phyloP scores from a whole-genome alignment of 1,139 yeast genomes.

The Pichia sp. region DNA sequence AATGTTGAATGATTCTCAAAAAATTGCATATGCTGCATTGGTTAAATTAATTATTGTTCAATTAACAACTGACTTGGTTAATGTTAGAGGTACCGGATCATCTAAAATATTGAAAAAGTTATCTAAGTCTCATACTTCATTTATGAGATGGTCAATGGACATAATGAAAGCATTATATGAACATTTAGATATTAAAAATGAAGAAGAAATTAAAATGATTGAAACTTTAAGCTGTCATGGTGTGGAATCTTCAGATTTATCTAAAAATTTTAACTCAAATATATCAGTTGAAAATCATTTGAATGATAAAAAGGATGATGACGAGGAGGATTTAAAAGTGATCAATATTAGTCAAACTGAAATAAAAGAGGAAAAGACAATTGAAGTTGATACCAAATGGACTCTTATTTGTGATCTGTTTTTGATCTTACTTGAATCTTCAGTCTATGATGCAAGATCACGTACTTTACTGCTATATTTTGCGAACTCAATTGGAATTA shows the following conservation, averaged over 20 bases:
- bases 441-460: slow-evolving; percentile 85
- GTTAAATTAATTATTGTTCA: slow-evolving; percentile 69
- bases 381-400: slow-evolving; percentile 83
- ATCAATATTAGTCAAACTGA: slow-evolving; percentile 23
- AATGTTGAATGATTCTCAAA: slow-evolving; percentile 75
- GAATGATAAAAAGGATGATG: slow-evolving; percentile 12
- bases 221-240: slow-evolving; percentile 84
- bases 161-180: slow-evolving; percentile 66
- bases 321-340: slow-evolving; percentile 14
- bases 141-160: slow-evolving; percentile 80
- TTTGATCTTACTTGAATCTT: slow-evolving; percentile 70
- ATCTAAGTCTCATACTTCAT: slow-evolving; percentile 67
- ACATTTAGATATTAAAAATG: slow-evolving; percentile 64
- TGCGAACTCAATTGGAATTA: slow-evolving; percentile 53
- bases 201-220: slow-evolving; percentile 78
- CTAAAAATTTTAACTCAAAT: slow-evolving; percentile 34
- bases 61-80: slow-evolving; percentile 74
- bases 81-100: slow-evolving; percentile 45
- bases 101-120: slow-evolving; percentile 51
- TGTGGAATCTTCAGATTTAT: slow-evolving; percentile 63
- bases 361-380: slow-evolving; percentile 16
- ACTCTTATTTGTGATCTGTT: slow-evolving; percentile 87
- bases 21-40: slow-evolving; percentile 87
- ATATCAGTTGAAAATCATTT: slow-evolving; percentile 28
- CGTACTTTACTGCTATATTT: slow-evolving; percentile 65